Evolutionary conservation across 1,284 basidiomycete genomes (phyloP), one percentile per base, ranked within the genome.

Genomic region (Sphagnurus paluster): DNA sequence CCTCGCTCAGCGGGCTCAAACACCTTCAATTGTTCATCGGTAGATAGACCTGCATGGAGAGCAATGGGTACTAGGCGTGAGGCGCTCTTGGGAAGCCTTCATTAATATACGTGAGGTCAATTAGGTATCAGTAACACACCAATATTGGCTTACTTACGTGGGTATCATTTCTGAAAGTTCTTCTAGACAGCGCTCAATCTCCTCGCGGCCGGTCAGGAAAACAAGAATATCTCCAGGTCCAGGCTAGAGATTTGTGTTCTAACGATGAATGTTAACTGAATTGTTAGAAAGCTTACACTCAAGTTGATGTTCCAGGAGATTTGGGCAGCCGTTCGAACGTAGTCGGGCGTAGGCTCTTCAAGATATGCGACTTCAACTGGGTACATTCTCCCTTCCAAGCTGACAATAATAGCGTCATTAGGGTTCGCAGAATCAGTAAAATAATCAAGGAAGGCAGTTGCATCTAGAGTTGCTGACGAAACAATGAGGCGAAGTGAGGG

Each of bases 121-220:
- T n/a, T n/a, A n/a, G n/a, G n/a, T n/a, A n/a, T n/a, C 20, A 46
- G 44, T 33, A 23, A 48, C 25, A 17, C 6, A 49, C 36, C 5
- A 35, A 38, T 16, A 20, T 38, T 72, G 80, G 16, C 3, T 7
- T 24, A 28, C 41, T 52, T 56, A 93, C 91, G 77, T 80, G 37
- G 89, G 80, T 30, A 90, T 63, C 43, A 88, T 72, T 56, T 98
- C 94, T 0, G 87, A 72, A 1, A 98, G 71, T 43, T 83, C 80
- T 57, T 96, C 89, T 6, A 97, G 66, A 47, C 88, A 94, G 24
- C 79, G 73, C 36, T 99, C 93, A 40, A 99, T 99, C 60, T 99
- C 97, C 58, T 99, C 96, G 45, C 96, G 78, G n/a, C 97, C 94
- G 0, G 97, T 95, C 38, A 98, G 65, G 63, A 99, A 99, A 3